Base-by-base conservation (phyloP, 805 yeast genomes). In the Cyberlindnera euphorbiae region DNA sequence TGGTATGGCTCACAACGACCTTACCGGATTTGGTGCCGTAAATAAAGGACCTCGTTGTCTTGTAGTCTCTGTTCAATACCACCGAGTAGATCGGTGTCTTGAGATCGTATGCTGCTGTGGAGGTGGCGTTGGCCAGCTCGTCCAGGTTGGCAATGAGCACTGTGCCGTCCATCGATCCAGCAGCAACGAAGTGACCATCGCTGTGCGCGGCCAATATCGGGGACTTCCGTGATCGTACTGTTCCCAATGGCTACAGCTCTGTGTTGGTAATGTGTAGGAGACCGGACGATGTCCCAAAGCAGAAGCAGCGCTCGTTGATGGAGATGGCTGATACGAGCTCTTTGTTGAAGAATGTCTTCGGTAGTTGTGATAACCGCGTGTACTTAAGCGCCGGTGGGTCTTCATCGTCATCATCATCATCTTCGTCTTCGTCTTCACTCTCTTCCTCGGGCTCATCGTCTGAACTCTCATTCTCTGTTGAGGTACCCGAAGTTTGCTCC, bases 101-200 rank as follows among this genome's bases (percentile, higher is more conserved):
- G 58, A 88, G 84, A 58, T 89, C 95, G 47, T 75, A 81, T 3
- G 87, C 88, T 1, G 50, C 36, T 1, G 53, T 31, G 11, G 50
- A 42, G 15, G 33, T 33, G 16, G 41, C 34, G 7, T 38, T 41
- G 27, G 45, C 47, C 16, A 48, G 32, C 18, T 45, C 50, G 4
- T 30, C 27, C 1, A 85, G 63, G 2, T 88, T 73, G 0, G 96
- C 93, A 5, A 87, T 73, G 2, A 87, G 87, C 0, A 90, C 82
- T 0, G 95, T 83, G 0, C 98, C 98, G 55, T 93, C 98, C 66
- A 90, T 80, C 0, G 97, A 87, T 0, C 89, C 96, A 0, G 95
- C 79, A 0, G 93, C 94, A 41, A 93, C 76, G 50, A 71, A 77
- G 8, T 60, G 60, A 0, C 94, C 93, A 52, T 86, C 94, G 2